Evolutionary conservation across 768 basidiomycete genomes (phyloP), one percentile per base, ranked within the genome.

Genomic region (Hemileccinum impolitum): DNA sequence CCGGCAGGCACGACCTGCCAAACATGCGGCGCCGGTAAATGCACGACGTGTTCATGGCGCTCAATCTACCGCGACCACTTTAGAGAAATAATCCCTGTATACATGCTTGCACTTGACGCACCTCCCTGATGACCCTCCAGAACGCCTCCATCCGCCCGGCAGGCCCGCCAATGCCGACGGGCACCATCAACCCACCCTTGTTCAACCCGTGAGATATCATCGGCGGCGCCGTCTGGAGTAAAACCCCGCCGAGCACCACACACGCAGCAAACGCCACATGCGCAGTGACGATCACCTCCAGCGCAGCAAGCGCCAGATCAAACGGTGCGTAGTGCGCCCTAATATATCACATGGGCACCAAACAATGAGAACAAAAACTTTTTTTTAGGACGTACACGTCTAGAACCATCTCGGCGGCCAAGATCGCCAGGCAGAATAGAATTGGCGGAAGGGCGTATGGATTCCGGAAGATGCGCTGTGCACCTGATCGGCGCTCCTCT

Each of bases 211-310:
- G 40, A 2, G 52, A 7, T n/a, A 43, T 34, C 48, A 58, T 59
- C 38, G 74, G 70, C 3, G 94, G 94, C 0, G 92, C 81, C 0
- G 96, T 98, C 68, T 98, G 96, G 13, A 98, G 67, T 2, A 99
- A 73, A 2, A 93, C 85, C 7, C 85, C 82, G 2, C 92, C 95
- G 12, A 95, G 86, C 0, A 90, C 80, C 11, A 85, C 75, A 35
- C 85, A 91, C 0, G 94, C 87, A 2, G 85, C 81, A 64, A 94
- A 95, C 0, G 96, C 88, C 19, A 94, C 76, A 34, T 81, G 79
- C 66, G 88, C 89, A 4, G 93, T 95, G 14, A 89, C 70, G 11
- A 85, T 62, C 0, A 93, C 85, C 45, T 93, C 82, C 7, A 87
- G 54, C 6, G 81, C 78, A 0, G 96, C 91, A 35, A 96, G 72